Evolutionary conservation across 1,284 basidiomycete species (phyloP).

Genomic region (Pascua guehoae): DNA sequence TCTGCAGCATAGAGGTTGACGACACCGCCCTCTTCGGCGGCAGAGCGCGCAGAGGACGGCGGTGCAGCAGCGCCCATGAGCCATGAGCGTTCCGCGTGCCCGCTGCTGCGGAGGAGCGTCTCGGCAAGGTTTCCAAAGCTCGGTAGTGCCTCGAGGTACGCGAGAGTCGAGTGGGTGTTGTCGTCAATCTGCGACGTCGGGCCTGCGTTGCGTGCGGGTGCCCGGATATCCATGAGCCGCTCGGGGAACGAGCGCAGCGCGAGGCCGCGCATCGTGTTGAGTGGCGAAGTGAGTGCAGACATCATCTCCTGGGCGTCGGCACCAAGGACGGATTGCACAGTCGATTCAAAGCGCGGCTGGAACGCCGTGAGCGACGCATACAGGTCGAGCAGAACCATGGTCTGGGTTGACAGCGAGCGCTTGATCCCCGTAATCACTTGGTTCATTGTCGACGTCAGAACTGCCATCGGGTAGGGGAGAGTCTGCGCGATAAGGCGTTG

Average conservation of each 20-base stretch:
- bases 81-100: slow-evolving; percentile 48
- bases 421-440: slow-evolving; percentile 39
- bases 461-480: slow-evolving; percentile 21
- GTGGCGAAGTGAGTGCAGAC: slow-evolving; percentile 16
- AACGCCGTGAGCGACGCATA: slow-evolving; percentile 33
- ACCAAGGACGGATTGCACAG: slow-evolving; percentile 21
- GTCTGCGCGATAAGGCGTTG: slow-evolving; percentile 28
- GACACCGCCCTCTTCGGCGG: slow-evolving; percentile 41
- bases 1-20: slow-evolving; percentile 48
- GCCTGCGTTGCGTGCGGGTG: slow-evolving; percentile 13
- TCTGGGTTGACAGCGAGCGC: slow-evolving; percentile 33
- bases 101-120: slow-evolving; percentile 31
- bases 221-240: slow-evolving; percentile 43
- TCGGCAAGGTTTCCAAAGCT: slow-evolving; percentile 36
- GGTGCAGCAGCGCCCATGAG: slow-evolving; percentile 47
- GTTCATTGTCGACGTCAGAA: slow-evolving; percentile 27
- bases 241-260: slow-evolving; percentile 47
- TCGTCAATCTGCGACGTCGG: slow-evolving; percentile 26
- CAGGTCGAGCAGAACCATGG: slow-evolving; percentile 43
- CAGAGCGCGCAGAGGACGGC: slow-evolving; percentile 31
- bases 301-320: slow-evolving; percentile 21
- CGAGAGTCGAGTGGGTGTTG: slow-evolving; percentile 40
- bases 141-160: slow-evolving; percentile 44
- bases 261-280: slow-evolving; percentile 31
- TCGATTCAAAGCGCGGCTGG: slow-evolving; percentile 31